A percentile compares a stretch with the other conserved stretches of the same genome.
Conservation (phyloP, 208 protist species). For the Leishmania amazonensis region DNA sequence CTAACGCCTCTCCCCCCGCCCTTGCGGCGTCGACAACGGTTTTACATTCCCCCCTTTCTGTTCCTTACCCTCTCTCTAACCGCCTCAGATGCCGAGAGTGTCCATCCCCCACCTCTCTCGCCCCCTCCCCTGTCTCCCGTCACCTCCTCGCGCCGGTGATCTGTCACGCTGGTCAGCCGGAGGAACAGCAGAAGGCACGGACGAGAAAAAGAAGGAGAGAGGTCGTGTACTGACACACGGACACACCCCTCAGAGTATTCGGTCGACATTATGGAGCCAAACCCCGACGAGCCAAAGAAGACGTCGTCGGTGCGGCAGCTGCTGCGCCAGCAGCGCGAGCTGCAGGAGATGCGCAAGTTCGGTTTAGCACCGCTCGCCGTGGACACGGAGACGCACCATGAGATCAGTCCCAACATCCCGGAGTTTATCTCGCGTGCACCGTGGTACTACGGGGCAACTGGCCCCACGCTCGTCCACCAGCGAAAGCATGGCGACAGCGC, state of each 20-base stretch:
- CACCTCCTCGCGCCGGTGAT: not conserved
- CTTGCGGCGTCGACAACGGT: not conserved
- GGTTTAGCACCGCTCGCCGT: constrained; percentile 82
- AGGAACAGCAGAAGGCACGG: not conserved
- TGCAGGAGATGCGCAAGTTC: constrained; percentile 89
- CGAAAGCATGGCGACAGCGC: constrained; percentile 31
- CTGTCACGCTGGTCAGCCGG: not conserved
- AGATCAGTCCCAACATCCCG: constrained; percentile 99
- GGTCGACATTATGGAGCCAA: constrained; percentile 9
- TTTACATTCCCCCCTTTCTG: not conserved
- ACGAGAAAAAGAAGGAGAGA: not conserved
- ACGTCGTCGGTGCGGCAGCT: constrained; percentile 61
- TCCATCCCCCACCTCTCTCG: not conserved
- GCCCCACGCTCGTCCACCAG: constrained; percentile 94
- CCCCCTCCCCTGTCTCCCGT: not conserved
- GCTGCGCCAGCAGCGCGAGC: constrained; percentile 74
- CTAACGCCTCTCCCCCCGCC: not conserved
- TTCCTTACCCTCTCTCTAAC: not conserved
- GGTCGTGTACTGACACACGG: not conserved
- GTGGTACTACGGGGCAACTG: constrained; percentile 92
- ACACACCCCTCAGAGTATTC: not conserved
- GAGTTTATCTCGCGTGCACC: constrained; percentile 97
- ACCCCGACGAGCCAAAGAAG: constrained; percentile 9
- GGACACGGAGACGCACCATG: constrained; percentile 74
- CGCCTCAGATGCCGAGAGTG: not conserved